Conservation (phyloP, 352 stramenopile genomes). For the Aphanomyces invadans region DNA sequence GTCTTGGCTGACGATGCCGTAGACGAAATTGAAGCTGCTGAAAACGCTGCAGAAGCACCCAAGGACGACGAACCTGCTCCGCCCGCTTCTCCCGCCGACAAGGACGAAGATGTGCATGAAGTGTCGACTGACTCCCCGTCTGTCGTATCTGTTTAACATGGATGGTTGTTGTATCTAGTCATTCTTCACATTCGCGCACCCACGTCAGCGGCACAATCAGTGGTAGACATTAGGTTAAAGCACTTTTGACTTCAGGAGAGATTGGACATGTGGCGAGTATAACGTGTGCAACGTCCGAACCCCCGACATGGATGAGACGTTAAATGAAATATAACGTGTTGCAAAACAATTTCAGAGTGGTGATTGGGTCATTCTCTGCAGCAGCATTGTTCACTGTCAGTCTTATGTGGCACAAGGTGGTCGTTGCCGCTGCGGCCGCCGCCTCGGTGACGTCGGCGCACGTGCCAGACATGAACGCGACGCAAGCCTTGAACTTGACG, state of each 20-base stretch:
- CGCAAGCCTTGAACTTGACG: not conserved
- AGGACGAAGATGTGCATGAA: slow-evolving; percentile 13
- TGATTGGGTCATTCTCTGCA: not conserved
- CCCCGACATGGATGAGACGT: too few relatives aligned
- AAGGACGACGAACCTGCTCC: slow-evolving; percentile 1
- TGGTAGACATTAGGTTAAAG: too few relatives aligned
- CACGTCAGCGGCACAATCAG: too few relatives aligned
- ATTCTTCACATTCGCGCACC: not conserved
- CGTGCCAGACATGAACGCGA: not conserved
- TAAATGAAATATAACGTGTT: too few relatives aligned
- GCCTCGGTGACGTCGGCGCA: not conserved
- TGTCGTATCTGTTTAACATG: slow-evolving; percentile 14
- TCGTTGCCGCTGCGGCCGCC: not conserved
- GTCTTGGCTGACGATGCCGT: slow-evolving; percentile 20
- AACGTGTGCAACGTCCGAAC: too few relatives aligned
- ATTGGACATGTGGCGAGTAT: too few relatives aligned
- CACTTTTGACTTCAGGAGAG: too few relatives aligned
- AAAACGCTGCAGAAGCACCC: not conserved
- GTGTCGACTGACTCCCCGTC: slow-evolving; percentile 12
- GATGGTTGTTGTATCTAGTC: not conserved
- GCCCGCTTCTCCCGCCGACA: not conserved
- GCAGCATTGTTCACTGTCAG: not conserved
- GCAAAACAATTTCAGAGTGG: not conserved
- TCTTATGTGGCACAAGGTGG: not conserved
- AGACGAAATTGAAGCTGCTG: slow-evolving; percentile 22